A percentile compares a stretch with the other conserved stretches of the same genome.
Conservation (phyloP, 2,329 filamentous ascomycete genomes). For the Aspergillus ibericus region DNA sequence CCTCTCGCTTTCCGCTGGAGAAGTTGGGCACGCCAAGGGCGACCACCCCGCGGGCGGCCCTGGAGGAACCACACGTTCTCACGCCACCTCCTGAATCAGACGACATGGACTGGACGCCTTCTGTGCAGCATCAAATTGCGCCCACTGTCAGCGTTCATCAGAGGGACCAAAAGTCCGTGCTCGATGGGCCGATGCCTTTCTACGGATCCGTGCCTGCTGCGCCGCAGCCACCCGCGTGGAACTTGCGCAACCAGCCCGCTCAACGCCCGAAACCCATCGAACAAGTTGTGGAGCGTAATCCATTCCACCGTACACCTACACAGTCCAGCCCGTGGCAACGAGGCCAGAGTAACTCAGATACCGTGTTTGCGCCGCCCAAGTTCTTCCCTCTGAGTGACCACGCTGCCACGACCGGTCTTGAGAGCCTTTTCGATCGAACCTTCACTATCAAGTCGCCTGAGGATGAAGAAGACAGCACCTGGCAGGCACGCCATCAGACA, state of each 20-base stretch:
- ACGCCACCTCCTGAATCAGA: constrained; percentile 44
- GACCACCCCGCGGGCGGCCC: constrained; percentile 25
- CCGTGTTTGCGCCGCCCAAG: constrained; percentile 45
- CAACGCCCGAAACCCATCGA: constrained; percentile 34
- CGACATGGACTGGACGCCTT: constrained; percentile 55
- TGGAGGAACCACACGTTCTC: constrained; percentile 28
- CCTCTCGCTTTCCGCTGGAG: constrained; percentile 41
- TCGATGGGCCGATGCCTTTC: constrained; percentile 43
- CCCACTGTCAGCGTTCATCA: constrained; percentile 33
- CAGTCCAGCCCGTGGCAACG: constrained; percentile 25
- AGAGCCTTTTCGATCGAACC: constrained; percentile 47
- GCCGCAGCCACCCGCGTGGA: constrained; percentile 43
- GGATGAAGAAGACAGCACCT: constrained; percentile 24
- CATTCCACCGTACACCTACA: constrained; percentile 37
- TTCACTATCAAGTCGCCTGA: constrained; percentile 42
- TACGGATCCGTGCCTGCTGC: constrained; percentile 44
- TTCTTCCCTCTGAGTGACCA: constrained; percentile 48
- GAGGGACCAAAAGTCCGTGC: constrained; percentile 30
- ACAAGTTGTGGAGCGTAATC: constrained; percentile 36
- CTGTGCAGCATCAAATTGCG: constrained; percentile 37
- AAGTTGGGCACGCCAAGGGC: constrained; percentile 36
- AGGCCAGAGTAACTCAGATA: constrained; percentile 21
- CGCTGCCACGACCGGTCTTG: constrained; percentile 46
- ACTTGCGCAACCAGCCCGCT: constrained; percentile 34
- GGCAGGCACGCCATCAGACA: constrained; percentile 16